phyloP scores from a whole-genome alignment of 441 rosid genomes.

The Pelargonium australe region DNA sequence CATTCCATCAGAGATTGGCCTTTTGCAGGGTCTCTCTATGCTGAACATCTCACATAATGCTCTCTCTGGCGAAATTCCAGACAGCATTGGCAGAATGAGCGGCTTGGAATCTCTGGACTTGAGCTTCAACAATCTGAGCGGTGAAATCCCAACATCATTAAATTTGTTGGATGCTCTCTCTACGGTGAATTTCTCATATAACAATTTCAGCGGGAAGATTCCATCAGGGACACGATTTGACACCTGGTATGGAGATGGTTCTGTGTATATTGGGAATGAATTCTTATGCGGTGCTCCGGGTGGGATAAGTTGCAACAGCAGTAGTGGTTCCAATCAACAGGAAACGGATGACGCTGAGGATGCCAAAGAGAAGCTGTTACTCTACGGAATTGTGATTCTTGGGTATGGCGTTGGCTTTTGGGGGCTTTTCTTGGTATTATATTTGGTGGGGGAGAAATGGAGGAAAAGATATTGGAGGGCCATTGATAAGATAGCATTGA shows the following conservation, averaged over 20 bases:
- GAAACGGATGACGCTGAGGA: constrained; percentile 1
- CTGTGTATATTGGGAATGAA: constrained; percentile 5
- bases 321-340: background rate
- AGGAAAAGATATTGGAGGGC: constrained; percentile 12
- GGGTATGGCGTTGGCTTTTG: constrained; percentile 8
- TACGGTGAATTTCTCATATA: constrained; percentile 2
- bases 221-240: constrained; percentile 6
- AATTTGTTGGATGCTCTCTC: constrained; percentile 11
- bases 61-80: constrained; percentile 11
- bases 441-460: background rate
- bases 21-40: constrained; percentile 6
- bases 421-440: background rate
- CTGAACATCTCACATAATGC: constrained; percentile 9
- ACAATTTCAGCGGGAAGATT: constrained; percentile 5
- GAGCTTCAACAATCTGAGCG: constrained; percentile 11
- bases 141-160: background rate
- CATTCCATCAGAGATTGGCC: constrained; percentile 9
- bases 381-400: background rate
- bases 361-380: background rate
- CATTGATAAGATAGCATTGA: constrained; percentile 1
- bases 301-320: constrained; percentile 10
- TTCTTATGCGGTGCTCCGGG: constrained; percentile 14
- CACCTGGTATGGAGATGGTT: constrained; percentile 11
- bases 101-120: constrained; percentile 14
- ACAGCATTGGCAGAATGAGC: constrained; percentile 11